Evolutionary conservation across 2,329 filamentous ascomycete genomes (phyloP).

Genomic region (Cytospora schulzeri): DNA sequence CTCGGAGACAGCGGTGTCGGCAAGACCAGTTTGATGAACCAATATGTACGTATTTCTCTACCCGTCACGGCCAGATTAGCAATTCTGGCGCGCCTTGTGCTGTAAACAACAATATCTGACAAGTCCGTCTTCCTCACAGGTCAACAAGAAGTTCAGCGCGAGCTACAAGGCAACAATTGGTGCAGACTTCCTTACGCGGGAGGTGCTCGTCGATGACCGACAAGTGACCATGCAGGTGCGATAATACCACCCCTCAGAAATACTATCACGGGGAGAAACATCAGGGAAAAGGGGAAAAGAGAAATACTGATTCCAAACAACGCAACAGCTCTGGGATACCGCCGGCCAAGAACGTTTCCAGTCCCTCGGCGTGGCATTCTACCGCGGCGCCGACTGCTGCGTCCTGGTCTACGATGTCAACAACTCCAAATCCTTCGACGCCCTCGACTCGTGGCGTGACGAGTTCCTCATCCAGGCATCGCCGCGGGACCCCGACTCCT

Average conservation of each 20-base stretch:
- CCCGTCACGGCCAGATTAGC: conserved; percentile 14
- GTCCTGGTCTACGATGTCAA: conserved; percentile 98
- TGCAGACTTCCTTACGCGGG: conserved; percentile 96
- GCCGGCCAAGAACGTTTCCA: conserved; percentile 97
- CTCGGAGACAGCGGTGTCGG: conserved; percentile 98
- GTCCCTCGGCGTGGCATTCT: conserved; percentile 95
- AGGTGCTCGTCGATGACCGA: conserved; percentile 94
- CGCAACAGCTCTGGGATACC: conserved; percentile 91
- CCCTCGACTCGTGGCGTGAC: conserved; percentile 96
- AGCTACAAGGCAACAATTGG: conserved; percentile 99
- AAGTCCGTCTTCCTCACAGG: conserved; percentile 54
- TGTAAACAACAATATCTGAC: conserved; percentile 12
- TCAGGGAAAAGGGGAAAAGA: background rate
- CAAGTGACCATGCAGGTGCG: conserved; percentile 88
- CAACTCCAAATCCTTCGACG: conserved; percentile 98
- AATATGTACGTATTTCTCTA: conserved; percentile 78
- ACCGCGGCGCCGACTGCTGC: conserved; percentile 95
- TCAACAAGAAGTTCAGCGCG: conserved; percentile 99
- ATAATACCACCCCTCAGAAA: background rate
- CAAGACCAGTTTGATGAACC: conserved; percentile 99
- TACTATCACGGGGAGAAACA: background rate
- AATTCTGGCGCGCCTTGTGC: background rate
- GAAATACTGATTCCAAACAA: background rate
- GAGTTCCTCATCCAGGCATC: conserved; percentile 98
- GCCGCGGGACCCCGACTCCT: conserved; percentile 93